Conservation (phyloP, 2,329 filamentous ascomycete species). For the Plectosphaerella plurivora region DNA sequence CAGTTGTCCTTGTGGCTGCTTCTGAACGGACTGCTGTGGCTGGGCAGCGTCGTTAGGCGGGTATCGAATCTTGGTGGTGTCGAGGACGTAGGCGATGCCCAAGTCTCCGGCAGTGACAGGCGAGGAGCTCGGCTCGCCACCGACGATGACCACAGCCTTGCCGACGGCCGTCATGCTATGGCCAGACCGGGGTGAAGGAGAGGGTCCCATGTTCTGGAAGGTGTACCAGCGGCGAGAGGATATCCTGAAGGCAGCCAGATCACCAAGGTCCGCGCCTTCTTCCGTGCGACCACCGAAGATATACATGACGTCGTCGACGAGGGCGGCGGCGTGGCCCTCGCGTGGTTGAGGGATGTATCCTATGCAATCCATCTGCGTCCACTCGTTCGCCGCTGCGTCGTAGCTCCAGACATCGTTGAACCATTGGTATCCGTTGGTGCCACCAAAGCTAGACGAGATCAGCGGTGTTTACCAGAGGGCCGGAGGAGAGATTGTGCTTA, state of each 20-base stretch:
- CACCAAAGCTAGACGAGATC: conserved; percentile 68
- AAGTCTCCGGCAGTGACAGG: conserved; percentile 78
- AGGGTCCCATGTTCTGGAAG: conserved; percentile 98
- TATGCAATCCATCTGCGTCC: conserved; percentile 90
- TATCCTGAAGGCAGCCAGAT: conserved; percentile 75
- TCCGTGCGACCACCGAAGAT: conserved; percentile 95
- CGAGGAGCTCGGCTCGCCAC: conserved; percentile 89
- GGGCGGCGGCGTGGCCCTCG: conserved; percentile 88
- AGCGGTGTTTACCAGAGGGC: not conserved
- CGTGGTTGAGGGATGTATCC: conserved; percentile 92
- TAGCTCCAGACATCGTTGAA: conserved; percentile 99
- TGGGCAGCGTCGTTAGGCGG: conserved; percentile 65
- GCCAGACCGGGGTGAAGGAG: conserved; percentile 86
- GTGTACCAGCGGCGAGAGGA: conserved; percentile 93
- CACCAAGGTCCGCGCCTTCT: conserved; percentile 86
- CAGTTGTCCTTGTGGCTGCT: conserved; percentile 16
- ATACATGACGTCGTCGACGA: conserved; percentile 99
- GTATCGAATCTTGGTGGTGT: conserved; percentile 95
- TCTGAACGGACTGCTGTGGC: conserved; percentile 10
- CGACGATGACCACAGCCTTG: conserved; percentile 87
- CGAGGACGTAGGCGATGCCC: conserved; percentile 83
- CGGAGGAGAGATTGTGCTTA: conserved; percentile 37
- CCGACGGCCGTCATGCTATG: conserved; percentile 97
- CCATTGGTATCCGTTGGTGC: conserved; percentile 93
- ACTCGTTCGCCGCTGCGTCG: conserved; percentile 76